Base-by-base conservation (phyloP, 345 rosid genomes). In the Camelina sativa region DNA sequence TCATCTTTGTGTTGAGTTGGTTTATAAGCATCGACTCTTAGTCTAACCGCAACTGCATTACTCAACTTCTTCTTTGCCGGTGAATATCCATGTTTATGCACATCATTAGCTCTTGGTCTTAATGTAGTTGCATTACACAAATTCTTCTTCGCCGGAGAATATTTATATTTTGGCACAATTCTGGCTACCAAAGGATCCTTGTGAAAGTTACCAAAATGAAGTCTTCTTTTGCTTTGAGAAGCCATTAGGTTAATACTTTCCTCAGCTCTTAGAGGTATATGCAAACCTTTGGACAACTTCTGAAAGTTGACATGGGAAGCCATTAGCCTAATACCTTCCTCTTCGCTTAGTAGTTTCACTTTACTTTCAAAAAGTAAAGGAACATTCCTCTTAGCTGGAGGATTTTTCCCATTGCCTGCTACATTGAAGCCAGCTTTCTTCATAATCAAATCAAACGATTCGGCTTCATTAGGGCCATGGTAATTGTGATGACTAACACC, bases 391-490 rank as follows among this genome's bases (percentile, higher is more conserved):
- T n/a, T 16, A 32, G 7, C 6, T 6, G 50, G 10, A 69, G 25
- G 51, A 46, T 3, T 17, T 5, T 34, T 69, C 47, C 43, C 38
- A 28, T 10, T 66, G 50, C 44, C 12, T 16, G 35, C 25, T 54
- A 38, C 5, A 23, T 43, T 11, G 12, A 68, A 68, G 2, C 74
- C 69, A 41, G 79, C 73, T 61, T 53, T 68, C 57, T 43, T 68
- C 74, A 75, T 52, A 4, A 62, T 13, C 47, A 35, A 38, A 75
- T 52, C 69, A 10, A 61, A 1, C 0, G 73, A 40, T 30, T 67
- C 63, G 1, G 2, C 58, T 65, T 74, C 65, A 4, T 35, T 23
- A 23, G 32, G 19, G 40, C 20, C 48, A 15, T 55, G 13, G 65
- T 69, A 4, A 16, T 5, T 10, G 0, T 22, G 64, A 53, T 41